These are phyloP conservation scores for Populus euphratica DNA, from an alignment of 345 rosid species.

Conservation along the genomic window DNA sequence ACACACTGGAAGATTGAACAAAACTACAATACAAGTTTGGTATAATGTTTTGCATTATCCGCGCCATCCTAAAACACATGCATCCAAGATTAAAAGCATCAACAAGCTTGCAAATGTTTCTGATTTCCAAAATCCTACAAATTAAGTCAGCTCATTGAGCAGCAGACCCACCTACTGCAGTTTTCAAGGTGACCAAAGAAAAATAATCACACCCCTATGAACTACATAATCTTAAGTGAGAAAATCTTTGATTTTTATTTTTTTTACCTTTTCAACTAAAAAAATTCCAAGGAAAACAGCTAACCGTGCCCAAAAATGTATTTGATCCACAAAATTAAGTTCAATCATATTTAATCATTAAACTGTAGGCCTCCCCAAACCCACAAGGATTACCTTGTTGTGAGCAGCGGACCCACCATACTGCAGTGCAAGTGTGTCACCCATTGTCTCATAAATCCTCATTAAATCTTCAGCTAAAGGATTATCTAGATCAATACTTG, in stretches of 20 bases:
- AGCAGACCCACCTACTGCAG: background rate
- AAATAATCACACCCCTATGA: background rate
- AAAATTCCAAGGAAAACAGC: background rate
- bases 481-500: constrained; percentile 57
- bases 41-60: background rate
- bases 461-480: constrained; percentile 77
- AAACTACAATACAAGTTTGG: background rate
- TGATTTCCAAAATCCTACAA: background rate
- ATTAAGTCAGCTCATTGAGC: background rate
- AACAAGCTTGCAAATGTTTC: background rate
- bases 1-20: background rate
- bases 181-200: background rate
- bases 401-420: constrained; percentile 99
- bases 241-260: background rate
- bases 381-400: constrained; percentile 59
- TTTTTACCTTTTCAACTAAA: no score
- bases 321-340: background rate
- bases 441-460: constrained; percentile 84
- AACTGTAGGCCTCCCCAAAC: background rate
- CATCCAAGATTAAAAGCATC: background rate
- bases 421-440: constrained; percentile 90
- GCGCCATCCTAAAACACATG: background rate
- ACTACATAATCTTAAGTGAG: background rate
- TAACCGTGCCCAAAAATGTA: background rate
- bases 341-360: background rate